phyloP scores from a whole-genome alignment of 2,329 filamentous ascomycete species.

The Graphilbum fragrans region DNA sequence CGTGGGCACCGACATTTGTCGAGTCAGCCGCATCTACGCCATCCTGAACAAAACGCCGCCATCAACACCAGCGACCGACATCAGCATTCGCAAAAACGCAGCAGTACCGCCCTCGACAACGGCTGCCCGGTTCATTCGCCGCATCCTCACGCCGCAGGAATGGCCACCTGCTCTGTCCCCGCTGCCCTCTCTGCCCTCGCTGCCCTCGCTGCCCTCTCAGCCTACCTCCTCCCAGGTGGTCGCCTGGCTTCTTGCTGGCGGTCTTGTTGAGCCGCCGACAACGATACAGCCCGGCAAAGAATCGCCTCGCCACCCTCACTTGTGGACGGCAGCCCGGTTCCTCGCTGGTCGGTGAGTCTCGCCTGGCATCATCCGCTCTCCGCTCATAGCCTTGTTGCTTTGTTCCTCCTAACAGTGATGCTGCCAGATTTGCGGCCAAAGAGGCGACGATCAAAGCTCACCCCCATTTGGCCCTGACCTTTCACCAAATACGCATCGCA shows the following conservation, averaged over 20 bases:
- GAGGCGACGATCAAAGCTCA: slow-evolving; percentile 67
- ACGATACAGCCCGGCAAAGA: not conserved
- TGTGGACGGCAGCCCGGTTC: slow-evolving; percentile 27
- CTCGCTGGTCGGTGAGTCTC: slow-evolving; percentile 30
- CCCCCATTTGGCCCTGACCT: slow-evolving; percentile 42
- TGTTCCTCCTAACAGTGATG: not conserved
- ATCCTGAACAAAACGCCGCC: slow-evolving; percentile 28
- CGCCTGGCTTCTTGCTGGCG: slow-evolving; percentile 3
- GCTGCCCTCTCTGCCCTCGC: not conserved
- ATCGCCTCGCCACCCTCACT: slow-evolving; percentile 1
- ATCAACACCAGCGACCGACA: not conserved
- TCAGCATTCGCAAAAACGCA: too few species aligned
- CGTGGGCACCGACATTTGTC: slow-evolving; percentile 71
- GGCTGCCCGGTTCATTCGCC: slow-evolving; percentile 31
- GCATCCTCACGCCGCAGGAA: slow-evolving; percentile 33
- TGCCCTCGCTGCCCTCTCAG: not conserved
- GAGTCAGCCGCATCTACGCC: slow-evolving; percentile 49
- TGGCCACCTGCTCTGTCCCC: not conserved
- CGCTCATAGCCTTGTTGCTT: not conserved
- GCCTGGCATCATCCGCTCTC: not conserved
- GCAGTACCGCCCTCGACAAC: slow-evolving; percentile 15
- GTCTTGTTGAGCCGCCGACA: not conserved
- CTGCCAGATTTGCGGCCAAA: slow-evolving; percentile 53
- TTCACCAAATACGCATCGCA: slow-evolving; percentile 45
- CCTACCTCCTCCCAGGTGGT: not conserved